Base-by-base conservation (phyloP, 2,329 filamentous ascomycete genomes). In the Beauveria varroae region DNA sequence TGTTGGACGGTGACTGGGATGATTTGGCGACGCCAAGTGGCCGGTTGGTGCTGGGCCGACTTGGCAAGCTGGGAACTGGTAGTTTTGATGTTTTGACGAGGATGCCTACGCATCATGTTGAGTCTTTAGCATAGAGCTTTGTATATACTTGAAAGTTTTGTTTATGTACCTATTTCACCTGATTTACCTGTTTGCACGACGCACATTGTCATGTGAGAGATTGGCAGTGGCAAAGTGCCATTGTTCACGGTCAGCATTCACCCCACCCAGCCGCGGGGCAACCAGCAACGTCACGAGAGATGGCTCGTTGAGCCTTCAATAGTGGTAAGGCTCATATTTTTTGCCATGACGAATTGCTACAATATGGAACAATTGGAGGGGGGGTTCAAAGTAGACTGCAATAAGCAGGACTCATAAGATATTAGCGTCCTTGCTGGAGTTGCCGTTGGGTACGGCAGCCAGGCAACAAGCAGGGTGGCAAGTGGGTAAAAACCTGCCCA, bases 1-100 rank as follows among this genome's bases (percentile, higher is more conserved):
- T 97, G 28, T 79, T 96, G 62, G 91, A 96, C 70, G 87, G 90
- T 55, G 95, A 98, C 74, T 91, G 86, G 81, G 95, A 99, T 74
- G 89, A 95, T 69, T 78, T 99, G 63, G 86, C 83, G 63, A 92
- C 89, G 63, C 95, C 96, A 0, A 95, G 89, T 73, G 88, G 90
- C 64, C 84, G 93, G 63, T 90, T 99, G 69, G 93, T 98, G 54
- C 87, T 95, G 71, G 95, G 96, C 18, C 85, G 86, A 69, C 79
- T 95, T 63, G 89, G 91, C 54, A 89, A 84, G 66, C 86, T 96
- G 63, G 95, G 95, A 55, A 99, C 95, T 1, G 95, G 95, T 44
- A 85, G 88, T 22, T 98, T 98, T 75, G 93, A 98, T 76, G 87
- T 99, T 49, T 79, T 97, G 70, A 86, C 85, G 5, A 76, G 75